Conservation (phyloP, 2,329 filamentous ascomycete species). For the Fusarium clavum region DNA sequence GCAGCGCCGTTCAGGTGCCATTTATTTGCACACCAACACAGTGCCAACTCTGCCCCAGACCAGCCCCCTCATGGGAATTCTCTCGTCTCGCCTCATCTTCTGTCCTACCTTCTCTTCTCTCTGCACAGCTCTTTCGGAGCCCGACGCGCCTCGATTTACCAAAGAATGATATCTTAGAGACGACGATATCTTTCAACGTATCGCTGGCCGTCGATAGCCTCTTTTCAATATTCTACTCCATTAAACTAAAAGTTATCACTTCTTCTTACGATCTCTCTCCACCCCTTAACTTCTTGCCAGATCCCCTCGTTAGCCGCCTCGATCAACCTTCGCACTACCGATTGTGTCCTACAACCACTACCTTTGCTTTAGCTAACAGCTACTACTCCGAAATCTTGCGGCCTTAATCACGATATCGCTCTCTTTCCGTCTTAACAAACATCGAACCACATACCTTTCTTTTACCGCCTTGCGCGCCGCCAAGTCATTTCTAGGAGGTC, state of each 20-base stretch:
- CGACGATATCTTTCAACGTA: constrained; percentile 23
- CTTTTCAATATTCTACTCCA: background rate
- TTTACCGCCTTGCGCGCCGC: constrained; percentile 2
- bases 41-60: constrained; percentile 33
- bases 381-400: constrained; percentile 1
- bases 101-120: constrained; percentile 37
- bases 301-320: constrained; percentile 29
- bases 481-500: constrained; percentile 40
- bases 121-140: constrained; percentile 33
- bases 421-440: background rate
- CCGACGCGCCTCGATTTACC: constrained; percentile 39
- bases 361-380: constrained; percentile 15
- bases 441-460: background rate
- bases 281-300: constrained; percentile 27
- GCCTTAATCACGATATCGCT: constrained; percentile 9
- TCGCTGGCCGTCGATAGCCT: constrained; percentile 24
- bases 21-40: constrained; percentile 35
- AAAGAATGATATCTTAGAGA: constrained; percentile 40
- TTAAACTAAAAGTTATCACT: constrained; percentile 19
- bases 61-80: constrained; percentile 43
- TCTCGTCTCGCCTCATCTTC: constrained; percentile 32
- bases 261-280: constrained; percentile 23
- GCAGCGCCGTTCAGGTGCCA: constrained; percentile 30
- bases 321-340: constrained; percentile 25
- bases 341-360: constrained; percentile 32